Conservation (phyloP, 345 rosid genomes). For the Hypericum androsaemum region DNA sequence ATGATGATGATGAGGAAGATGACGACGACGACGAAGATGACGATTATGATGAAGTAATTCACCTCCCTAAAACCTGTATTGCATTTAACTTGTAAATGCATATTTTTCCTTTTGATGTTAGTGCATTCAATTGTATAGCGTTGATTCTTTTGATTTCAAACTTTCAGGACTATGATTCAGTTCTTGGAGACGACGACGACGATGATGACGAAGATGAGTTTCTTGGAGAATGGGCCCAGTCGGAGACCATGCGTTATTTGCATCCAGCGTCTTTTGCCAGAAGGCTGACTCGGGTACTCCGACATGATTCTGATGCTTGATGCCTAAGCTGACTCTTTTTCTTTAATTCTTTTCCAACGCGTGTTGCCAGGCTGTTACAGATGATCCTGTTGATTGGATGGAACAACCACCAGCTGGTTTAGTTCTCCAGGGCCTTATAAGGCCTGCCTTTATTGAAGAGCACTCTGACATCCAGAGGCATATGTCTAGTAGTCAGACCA, state of each 20-base stretch:
- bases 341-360: conserved; percentile 6
- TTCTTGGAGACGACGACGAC: conserved; percentile 53
- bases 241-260: conserved; percentile 80
- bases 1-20: conserved; percentile 20
- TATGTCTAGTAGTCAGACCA: conserved; percentile 30
- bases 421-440: conserved; percentile 72
- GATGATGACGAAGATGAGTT: conserved; percentile 48
- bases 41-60: conserved; percentile 45
- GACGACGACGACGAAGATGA: conserved; percentile 31
- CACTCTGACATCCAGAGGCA: conserved; percentile 58
- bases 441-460: conserved; percentile 65
- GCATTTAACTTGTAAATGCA: conserved; percentile 4
- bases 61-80: no score
- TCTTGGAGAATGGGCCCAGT: conserved; percentile 80
- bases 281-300: conserved; percentile 57
- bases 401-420: conserved; percentile 82
- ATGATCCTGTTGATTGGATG: conserved; percentile 80
- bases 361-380: conserved; percentile 54
- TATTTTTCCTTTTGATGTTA: neutral
- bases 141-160: conserved; percentile 11
- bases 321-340: conserved; percentile 7
- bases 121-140: conserved; percentile 1
- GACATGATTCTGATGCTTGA: conserved; percentile 1
- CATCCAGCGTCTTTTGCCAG: conserved; percentile 93
- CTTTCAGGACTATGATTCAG: conserved; percentile 59